A percentile compares a stretch with the other conserved stretches of the same genome.
These are phyloP conservation scores for Fragilaria radians DNA, from an alignment of 108 stramenopile species.

Conservation along the genomic window DNA sequence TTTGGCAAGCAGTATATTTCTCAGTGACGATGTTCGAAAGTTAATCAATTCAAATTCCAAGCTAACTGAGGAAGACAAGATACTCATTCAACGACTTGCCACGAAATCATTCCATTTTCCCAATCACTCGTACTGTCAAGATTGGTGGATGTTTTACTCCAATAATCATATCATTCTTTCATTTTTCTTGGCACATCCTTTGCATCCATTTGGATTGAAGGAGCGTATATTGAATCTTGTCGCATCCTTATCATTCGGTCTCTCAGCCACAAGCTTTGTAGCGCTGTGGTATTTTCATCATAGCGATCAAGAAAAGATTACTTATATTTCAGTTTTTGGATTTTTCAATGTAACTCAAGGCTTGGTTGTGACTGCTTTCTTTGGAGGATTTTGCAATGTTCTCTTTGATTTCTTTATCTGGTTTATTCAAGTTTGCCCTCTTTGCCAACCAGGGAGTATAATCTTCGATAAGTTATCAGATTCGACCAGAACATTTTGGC, in stretches of 20 bases:
- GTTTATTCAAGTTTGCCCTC: slow-evolving; percentile 4
- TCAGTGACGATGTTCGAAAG: not conserved
- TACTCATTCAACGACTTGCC: slow-evolving; percentile 10
- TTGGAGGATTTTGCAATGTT: slow-evolving; percentile 4
- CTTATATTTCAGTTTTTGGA: not conserved
- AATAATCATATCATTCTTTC: slow-evolving; percentile 1
- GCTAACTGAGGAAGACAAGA: slow-evolving; percentile 4
- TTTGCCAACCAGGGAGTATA: slow-evolving; percentile 2
- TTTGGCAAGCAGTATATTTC: not conserved
- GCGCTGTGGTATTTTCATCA: slow-evolving; percentile 4
- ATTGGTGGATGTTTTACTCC: not conserved
- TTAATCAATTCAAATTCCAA: not conserved
- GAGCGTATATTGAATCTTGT: slow-evolving; percentile 9
- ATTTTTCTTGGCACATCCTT: slow-evolving; percentile 3
- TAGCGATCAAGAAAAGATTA: not conserved
- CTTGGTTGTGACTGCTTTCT: not conserved
- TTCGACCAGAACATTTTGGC: not conserved
- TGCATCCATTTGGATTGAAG: not conserved
- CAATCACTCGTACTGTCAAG: slow-evolving; percentile 2
- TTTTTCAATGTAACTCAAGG: slow-evolving; percentile 2
- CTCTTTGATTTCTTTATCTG: slow-evolving; percentile 9
- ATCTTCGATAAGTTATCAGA: not conserved
- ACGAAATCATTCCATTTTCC: slow-evolving; percentile 3
- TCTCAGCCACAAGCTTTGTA: not conserved
- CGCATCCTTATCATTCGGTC: slow-evolving; percentile 4